Base-by-base conservation (phyloP, 2,329 filamentous ascomycete species). In the Ilyonectria mors-panacis region DNA sequence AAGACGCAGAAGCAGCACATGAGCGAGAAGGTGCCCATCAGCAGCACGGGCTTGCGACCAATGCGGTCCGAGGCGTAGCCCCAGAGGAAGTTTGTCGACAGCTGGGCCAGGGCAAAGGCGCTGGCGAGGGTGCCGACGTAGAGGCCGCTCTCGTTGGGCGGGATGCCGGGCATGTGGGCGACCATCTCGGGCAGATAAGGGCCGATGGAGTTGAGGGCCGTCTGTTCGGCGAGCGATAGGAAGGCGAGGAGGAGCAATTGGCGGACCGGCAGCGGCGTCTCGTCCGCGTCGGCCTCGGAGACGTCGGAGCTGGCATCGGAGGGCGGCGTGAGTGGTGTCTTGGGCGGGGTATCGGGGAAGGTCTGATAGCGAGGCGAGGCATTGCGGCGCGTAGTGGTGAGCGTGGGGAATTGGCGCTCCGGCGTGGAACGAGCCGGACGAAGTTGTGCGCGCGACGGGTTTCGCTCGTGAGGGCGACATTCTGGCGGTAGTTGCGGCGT, bases 131-230 rank as follows among this genome's bases (percentile, higher is more conserved):
- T 85, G 15, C 96, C 96, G 1, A 98, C 94, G 78, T 97, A 98
- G 47, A 98, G 78, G 1, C 95, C 96, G 35, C 92, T 92, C 74
- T 94, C 85, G 6, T 85, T 86, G 2, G 87, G 81, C 21, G 92
- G 87, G 21, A 98, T 91, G 68, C 93, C 93, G 1, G 94, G 93
- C 78, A 98, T 98, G 1, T 90, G 91, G 23, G 90, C 89, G 1
- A 95, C 91, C 95, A 99, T 98, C 74, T 94, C 89, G 0, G 96
- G 96, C 2, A 99, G 88, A 80, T 99, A 99, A 1, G 96, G 96
- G 12, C 92, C 93, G 76, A 99, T 98, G 23, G 94, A 97, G 81
- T 99, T 99, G 77, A 99, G 88, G 0, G 96, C 96, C 0, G 95
- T 98, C 85, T 99, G 96, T 79, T 99, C 96, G 60, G 93, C 93